Evolutionary conservation across 208 protist species (phyloP).

Genomic region (Leishmania gerbilli): DNA sequence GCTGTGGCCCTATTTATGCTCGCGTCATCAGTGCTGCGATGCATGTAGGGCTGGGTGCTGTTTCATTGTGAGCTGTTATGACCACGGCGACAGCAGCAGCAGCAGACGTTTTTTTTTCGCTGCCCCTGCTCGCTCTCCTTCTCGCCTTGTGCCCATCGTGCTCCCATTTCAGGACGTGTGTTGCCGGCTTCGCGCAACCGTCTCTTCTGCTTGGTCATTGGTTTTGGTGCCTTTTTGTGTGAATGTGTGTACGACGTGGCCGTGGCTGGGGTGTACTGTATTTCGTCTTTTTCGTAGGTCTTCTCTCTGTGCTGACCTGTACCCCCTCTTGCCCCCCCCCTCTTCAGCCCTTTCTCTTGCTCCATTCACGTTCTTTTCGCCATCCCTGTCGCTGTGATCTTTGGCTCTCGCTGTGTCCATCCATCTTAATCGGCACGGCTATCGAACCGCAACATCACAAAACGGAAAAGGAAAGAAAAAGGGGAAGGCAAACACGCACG

Average conservation of each 20-base stretch:
- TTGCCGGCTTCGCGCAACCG: not conserved
- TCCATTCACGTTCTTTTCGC: not conserved
- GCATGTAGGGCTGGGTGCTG: not conserved
- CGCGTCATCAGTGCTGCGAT: not conserved
- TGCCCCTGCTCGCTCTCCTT: not conserved
- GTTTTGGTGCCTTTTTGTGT: not conserved
- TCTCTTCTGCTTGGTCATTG: not conserved
- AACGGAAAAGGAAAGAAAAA: not conserved
- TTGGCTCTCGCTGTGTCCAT: not conserved
- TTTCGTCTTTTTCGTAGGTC: not conserved
- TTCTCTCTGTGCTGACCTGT: not conserved
- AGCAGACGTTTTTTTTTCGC: not conserved
- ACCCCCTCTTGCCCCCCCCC: not conserved
- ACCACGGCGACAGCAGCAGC: not conserved
- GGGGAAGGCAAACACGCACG: not conserved
- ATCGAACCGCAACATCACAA: not conserved
- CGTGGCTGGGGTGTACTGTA: not conserved
- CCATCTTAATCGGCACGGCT: not conserved
- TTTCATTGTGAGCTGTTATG: not conserved
- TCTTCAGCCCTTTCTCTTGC: slow-evolving; percentile 1
- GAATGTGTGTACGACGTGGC: not conserved
- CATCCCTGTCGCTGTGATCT: not conserved
- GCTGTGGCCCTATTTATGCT: not conserved
- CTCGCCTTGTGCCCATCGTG: not conserved
- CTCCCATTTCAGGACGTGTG: not conserved